Percentiles rank a stretch among this genome's conserved stretches.
These are phyloP conservation scores for Wickerhamomyces rabaulensis DNA, from an alignment of 805 yeast genomes.

Conservation along the genomic window DNA sequence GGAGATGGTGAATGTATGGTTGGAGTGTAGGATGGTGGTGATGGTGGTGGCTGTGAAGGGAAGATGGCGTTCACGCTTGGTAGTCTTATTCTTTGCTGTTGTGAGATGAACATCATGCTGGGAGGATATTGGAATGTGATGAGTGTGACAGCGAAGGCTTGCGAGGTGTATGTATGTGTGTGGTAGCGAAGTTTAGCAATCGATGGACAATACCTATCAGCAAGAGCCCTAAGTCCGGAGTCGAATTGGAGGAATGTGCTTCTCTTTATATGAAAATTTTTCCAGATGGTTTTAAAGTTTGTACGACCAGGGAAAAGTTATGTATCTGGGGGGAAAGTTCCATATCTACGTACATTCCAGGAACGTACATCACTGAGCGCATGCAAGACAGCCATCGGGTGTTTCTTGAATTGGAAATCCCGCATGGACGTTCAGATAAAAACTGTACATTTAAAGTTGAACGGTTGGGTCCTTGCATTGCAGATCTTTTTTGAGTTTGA, in stretches of 20 bases:
- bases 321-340: neutral
- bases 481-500: neutral
- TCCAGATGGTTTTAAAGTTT: neutral
- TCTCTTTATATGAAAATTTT: neutral
- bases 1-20: neutral
- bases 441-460: neutral
- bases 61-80: slow-evolving; percentile 24
- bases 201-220: no score
- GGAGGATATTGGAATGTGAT: neutral
- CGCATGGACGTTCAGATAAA: neutral
- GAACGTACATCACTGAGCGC: neutral
- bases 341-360: neutral
- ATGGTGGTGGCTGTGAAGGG: slow-evolving; percentile 6
- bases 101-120: neutral
- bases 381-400: neutral
- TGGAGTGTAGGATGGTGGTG: neutral
- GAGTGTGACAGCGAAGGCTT: neutral
- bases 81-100: slow-evolving; percentile 15
- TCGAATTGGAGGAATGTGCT: neutral
- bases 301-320: neutral
- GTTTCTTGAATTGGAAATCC: neutral
- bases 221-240: no score
- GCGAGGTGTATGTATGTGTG: neutral
- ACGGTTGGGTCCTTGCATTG: neutral
- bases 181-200: no score